Base-by-base conservation (phyloP, 2,329 filamentous ascomycete genomes). In the Colletotrichum shisoi region DNA sequence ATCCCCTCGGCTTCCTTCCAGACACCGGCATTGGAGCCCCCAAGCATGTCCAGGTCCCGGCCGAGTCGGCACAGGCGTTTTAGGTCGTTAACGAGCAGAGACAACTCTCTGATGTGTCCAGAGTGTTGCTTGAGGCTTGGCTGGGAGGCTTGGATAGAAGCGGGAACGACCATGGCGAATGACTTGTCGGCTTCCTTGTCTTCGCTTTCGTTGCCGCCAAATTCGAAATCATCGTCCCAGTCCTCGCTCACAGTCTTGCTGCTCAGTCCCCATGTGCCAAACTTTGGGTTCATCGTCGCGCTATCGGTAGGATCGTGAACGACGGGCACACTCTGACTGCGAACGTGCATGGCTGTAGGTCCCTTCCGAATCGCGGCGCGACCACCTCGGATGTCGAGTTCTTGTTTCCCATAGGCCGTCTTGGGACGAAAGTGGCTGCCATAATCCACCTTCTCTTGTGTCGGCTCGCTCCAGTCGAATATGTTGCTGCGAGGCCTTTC, bases 211-310 rank as follows among this genome's bases (percentile, higher is more conserved):
- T 82, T 75, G 31, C 79, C 81, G 9, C 84, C 84, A 74, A 94
- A 94, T 68, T 94, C 91, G 72, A 96, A 95, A 75, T 96, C 92
- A 70, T 94, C 91, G 72, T 94, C 92, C 92, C 92, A 96, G 73
- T 95, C 92, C 75, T 96, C 92, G 69, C 90, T 94, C 12, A 89
- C 89, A 17, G 87, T 90, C 76, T 94, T 94, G 69, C 87, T 89
- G n/a, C 90, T 88, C 48, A 93, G 80, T 2, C 91, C 91, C 91
- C 91, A 94, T 1, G 91, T 94, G 49, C 91, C 90, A 73, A 93
- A 94, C 73, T 93, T 94, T 60, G 84, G 80, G 1, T 79, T 69
- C 73, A 77, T 82, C 76, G 79, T 90, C 73, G 76, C 77, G 74
- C 77, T 83, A 75, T 84, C 90, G 69, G 78, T 82, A 77, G 72